Evolutionary conservation across 371 early-diverging fungal species (phyloP).

Genomic region (Rhizopus delemar): DNA sequence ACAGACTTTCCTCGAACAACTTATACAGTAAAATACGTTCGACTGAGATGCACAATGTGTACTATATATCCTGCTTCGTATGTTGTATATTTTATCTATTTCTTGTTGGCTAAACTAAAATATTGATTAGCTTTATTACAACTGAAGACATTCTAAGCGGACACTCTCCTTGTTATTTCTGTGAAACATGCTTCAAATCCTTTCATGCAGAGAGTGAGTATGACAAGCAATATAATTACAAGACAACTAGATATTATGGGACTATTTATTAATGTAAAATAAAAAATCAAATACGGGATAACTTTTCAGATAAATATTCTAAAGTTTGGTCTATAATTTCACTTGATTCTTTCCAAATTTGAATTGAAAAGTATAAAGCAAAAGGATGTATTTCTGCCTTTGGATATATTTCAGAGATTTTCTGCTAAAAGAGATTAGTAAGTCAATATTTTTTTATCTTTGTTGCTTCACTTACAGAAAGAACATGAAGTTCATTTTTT

Average conservation of each 20-base stretch:
- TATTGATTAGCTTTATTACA: constrained; percentile 45
- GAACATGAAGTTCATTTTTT: constrained; percentile 13
- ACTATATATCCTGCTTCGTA: constrained; percentile 61
- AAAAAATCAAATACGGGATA: not conserved
- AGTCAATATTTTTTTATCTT: not conserved
- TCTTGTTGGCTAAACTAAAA: not conserved
- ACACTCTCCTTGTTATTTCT: constrained; percentile 76
- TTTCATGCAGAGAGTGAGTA: constrained; percentile 74
- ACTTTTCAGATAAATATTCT: constrained; percentile 15
- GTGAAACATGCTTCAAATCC: constrained; percentile 67
- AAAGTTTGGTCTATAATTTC: constrained; percentile 20
- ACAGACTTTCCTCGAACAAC: constrained; percentile 56
- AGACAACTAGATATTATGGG: constrained; percentile 19
- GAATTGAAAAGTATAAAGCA: constrained; percentile 25
- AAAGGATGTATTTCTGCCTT: constrained; percentile 25
- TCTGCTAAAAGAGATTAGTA: not conserved
- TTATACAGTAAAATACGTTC: constrained; percentile 42
- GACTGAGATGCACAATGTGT: constrained; percentile 73
- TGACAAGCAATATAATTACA: constrained; percentile 6
- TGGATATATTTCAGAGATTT: constrained; percentile 16
- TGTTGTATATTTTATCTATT: constrained; percentile 5
- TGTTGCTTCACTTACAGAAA: constrained; percentile 22
- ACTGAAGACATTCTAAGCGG: constrained; percentile 71
- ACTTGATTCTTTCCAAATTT: constrained; percentile 25
- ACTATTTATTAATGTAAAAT: not conserved